phyloP scores from a whole-genome alignment of 208 protist species.

The Crithidia bombi region DNA sequence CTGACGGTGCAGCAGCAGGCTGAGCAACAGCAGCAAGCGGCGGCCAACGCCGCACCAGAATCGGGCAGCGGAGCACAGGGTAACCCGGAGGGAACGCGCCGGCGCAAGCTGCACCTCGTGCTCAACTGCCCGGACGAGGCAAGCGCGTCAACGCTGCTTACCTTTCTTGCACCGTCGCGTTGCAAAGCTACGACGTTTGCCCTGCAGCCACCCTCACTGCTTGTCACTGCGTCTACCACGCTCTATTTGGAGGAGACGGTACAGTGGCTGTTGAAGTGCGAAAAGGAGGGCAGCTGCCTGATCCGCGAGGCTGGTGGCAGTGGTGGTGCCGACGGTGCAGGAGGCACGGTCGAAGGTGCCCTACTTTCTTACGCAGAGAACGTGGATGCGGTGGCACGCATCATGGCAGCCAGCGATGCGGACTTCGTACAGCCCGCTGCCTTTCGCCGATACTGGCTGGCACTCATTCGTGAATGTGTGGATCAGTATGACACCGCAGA shows the following conservation, averaged over 20 bases:
- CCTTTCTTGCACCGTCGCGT: conserved; percentile 51
- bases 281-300: conserved; percentile 68
- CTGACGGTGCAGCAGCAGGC: conserved; percentile 35
- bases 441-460: conserved; percentile 62
- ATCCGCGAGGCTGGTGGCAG: conserved; percentile 38
- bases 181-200: conserved; percentile 29
- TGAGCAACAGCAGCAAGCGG: conserved; percentile 14
- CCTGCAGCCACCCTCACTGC: conserved; percentile 15
- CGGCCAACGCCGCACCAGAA: not conserved
- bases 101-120: conserved; percentile 58
- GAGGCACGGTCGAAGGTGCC: conserved; percentile 41
- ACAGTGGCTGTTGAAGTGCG: conserved; percentile 80
- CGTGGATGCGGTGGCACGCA: conserved; percentile 75
- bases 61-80: conserved; percentile 8
- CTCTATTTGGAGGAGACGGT: conserved; percentile 85
- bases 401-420: conserved; percentile 67
- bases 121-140: conserved; percentile 76
- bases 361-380: conserved; percentile 68
- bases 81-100: conserved; percentile 1
- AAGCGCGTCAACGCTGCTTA: conserved; percentile 44
- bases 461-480: conserved; percentile 59
- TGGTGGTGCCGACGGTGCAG: conserved; percentile 4
- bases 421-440: conserved; percentile 63
- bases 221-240: conserved; percentile 29
- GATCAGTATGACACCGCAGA: conserved; percentile 68